Evolutionary conservation across 2,329 filamentous ascomycete genomes (phyloP), one percentile per base, ranked within the genome.

Genomic region (Metarhizium rileyi): DNA sequence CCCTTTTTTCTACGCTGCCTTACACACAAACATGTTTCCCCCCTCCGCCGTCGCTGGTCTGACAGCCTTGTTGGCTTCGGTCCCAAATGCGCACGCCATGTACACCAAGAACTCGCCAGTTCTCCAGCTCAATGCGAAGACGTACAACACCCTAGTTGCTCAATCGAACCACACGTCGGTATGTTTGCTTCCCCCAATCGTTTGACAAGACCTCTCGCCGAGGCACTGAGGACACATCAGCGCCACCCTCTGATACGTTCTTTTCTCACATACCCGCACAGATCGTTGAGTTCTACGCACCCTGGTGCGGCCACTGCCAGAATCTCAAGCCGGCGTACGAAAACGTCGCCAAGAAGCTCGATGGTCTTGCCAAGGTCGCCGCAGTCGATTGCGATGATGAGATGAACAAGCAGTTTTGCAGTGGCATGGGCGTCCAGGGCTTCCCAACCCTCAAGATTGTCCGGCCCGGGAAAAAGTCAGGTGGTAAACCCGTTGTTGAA

Each of bases 381-480:
- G 93, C 94, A 49, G 76, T 98, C 56, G 87, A 98, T 69, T 98
- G 93, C 68, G 91, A 98, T 62, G 90, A 95, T 28, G 91, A 96
- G 48, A 71, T 75, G 56, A 98, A 97, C 77, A 97, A 97, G 73
- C 74, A 76, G 2, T 79, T 96, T 57, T 98, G 93, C 66, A 82
- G 84, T 44, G 70, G 76, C 57, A 87, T 96, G 80, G 91, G 90
- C 49, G 80, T 98, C 5, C 77, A 95, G 70, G 93, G 93, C 51
- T 98, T 96, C 71, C 93, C 93, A 1, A 97, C 93, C 0, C 75
- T 98, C 56, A 98, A 98, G 76, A 91, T 95, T 44, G 81, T 97
- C 48, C 83, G 82, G 22, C 93, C 93, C 0, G 81, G 86, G 55
- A 89, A 88, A 71, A 94, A 90, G 68, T 70, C 78, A 28, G 68